phyloP scores from a whole-genome alignment of 2,329 filamentous ascomycete species.

The Fusarium paranaense region DNA sequence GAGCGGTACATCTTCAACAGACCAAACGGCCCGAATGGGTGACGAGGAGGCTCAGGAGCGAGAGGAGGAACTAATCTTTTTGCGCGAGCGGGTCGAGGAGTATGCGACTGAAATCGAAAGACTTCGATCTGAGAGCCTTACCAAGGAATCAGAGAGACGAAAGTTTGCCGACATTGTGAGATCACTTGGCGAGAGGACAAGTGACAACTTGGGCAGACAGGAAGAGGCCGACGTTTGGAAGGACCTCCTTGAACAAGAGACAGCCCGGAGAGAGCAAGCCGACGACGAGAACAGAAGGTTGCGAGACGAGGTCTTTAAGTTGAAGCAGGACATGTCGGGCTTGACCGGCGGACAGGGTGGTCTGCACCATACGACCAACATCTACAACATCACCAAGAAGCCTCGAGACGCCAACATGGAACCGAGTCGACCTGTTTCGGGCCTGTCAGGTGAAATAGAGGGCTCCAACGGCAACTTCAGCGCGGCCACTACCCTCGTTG shows the following conservation, averaged over 20 bases:
- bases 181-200: slow-evolving; percentile 62
- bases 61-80: slow-evolving; percentile 86
- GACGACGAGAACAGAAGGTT: slow-evolving; percentile 89
- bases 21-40: slow-evolving; percentile 65
- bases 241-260: slow-evolving; percentile 92
- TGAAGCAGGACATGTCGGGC: slow-evolving; percentile 69
- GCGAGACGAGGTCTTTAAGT: slow-evolving; percentile 83
- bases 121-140: slow-evolving; percentile 80
- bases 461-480: slow-evolving; percentile 65
- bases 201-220: slow-evolving; percentile 63
- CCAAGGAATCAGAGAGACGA: slow-evolving; percentile 86
- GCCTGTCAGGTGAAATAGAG: slow-evolving; percentile 62
- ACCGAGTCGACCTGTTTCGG: slow-evolving; percentile 62
- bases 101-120: slow-evolving; percentile 87
- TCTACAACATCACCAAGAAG: slow-evolving; percentile 73
- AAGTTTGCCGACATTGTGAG: slow-evolving; percentile 84
- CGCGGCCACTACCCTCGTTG: slow-evolving; percentile 74
- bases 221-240: slow-evolving; percentile 90
- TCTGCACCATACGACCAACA: slow-evolving; percentile 72
- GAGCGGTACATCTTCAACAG: slow-evolving; percentile 68
- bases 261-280: slow-evolving; percentile 85
- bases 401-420: slow-evolving; percentile 59
- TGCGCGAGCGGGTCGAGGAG: slow-evolving; percentile 87
- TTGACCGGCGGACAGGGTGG: slow-evolving; percentile 52
- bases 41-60: slow-evolving; percentile 74